Evolutionary conservation across 345 rosid species (phyloP), one percentile per base, ranked within the genome.

Genomic region (Dipteronia dyeriana): DNA sequence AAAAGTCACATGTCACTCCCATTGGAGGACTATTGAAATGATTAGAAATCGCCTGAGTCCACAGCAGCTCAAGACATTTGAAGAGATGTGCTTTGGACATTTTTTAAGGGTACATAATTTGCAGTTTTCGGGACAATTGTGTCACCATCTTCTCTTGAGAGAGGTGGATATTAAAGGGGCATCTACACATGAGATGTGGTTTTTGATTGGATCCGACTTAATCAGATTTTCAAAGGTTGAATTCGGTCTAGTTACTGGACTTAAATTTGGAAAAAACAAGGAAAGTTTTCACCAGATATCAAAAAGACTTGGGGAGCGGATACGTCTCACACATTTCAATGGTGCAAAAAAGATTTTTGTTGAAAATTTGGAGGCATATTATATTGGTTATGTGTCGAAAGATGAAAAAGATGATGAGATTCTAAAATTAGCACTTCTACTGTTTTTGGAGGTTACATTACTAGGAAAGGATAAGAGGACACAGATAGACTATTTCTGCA

Each of bases 151-250:
- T 53, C 57, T 53, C 17, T 16, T 53, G 57, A 53, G 57, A 17
- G 57, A 53, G n/a, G 57, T 53, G 57, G 57, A 53, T 53, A 53
- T 53, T 53, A 53, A 53, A 53, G 57, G 57, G 57, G n/a, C 57
- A 53, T 53, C 57, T 6, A 1, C 57, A 16, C 57, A 53, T 14
- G 57, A 53, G 57, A 53, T 53, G 57, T 53, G 57, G 57, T 53
- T 53, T 53, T 53, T 53, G 7, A 53, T 53, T 53, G 57, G 57
- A 14, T 53, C 57, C 4, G 8, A 53, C n/a, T 14, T 53, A 53
- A 53, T 53, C 7, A 53, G 57, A 53, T 53, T 53, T 53, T 53
- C 57, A 2, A 53, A 16, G 57, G 57, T 53, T 53, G 57, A 53
- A 53, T 53, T 53, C 17, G n/a, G 57, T 53, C 17, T 53, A 17